Evolutionary conservation across 2,329 filamentous ascomycete genomes (phyloP).

Genomic region (Sporothrix humicola): DNA sequence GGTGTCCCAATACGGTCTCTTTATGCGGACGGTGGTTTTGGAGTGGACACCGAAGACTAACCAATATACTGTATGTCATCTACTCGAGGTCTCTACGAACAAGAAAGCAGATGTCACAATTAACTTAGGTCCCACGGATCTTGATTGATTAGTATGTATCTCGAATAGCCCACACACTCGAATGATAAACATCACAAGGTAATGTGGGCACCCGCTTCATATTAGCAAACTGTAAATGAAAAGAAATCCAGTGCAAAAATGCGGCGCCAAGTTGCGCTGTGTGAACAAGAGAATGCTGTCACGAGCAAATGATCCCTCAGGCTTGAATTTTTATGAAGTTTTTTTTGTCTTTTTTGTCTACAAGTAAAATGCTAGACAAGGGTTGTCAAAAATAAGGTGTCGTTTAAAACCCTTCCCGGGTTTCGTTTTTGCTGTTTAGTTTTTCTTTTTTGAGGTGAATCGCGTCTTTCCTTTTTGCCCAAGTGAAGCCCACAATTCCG

Average conservation of each 20-base stretch:
- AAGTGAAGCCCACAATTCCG: slow-evolving; percentile 21
- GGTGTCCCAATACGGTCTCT: slow-evolving; percentile 44
- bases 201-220: no score
- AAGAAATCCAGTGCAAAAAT: no score
- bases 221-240: no score
- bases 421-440: slow-evolving; percentile 27
- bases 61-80: no score
- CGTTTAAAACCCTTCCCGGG: slow-evolving; percentile 24
- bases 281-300: no score
- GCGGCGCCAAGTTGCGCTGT: no score
- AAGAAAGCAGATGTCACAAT: not conserved
- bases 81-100: no score
- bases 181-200: no score
- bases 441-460: slow-evolving; percentile 32
- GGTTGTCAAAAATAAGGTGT: slow-evolving; percentile 29
- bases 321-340: slow-evolving; percentile 22
- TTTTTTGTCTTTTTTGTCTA: slow-evolving; percentile 29
- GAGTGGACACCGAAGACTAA: slow-evolving; percentile 41
- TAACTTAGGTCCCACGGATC: not conserved
- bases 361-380: slow-evolving; percentile 21
- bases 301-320: not conserved
- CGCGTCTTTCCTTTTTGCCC: slow-evolving; percentile 28
- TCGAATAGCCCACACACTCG: no score
- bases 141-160: no score
- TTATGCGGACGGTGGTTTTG: slow-evolving; percentile 44